Percentiles rank a stretch among this genome's conserved stretches.
Conservation (phyloP, 2,329 filamentous ascomycete species). For the Daldinia sp. region DNA sequence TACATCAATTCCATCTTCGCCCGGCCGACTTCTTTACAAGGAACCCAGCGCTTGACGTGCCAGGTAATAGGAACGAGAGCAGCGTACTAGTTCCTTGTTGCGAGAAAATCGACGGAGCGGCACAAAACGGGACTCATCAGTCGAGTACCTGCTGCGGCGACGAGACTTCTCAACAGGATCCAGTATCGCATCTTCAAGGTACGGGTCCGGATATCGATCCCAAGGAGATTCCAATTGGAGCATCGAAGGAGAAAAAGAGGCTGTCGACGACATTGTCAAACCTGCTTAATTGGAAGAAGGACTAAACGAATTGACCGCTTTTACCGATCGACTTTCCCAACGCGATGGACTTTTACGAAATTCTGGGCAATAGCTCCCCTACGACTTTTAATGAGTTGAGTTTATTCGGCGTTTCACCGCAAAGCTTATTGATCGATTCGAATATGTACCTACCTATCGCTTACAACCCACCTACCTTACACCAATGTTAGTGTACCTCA, state of each 20-base stretch:
- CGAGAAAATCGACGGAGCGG: constrained; percentile 1
- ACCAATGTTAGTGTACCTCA: too few species aligned
- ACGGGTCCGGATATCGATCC: constrained; percentile 40
- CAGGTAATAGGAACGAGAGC: constrained; percentile 49
- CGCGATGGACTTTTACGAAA: background rate
- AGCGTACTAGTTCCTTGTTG: constrained; percentile 53
- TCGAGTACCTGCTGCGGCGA: constrained; percentile 31
- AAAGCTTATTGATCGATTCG: background rate
- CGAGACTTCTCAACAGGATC: constrained; percentile 44
- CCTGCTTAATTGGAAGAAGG: constrained; percentile 42
- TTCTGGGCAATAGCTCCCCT: background rate
- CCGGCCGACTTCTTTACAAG: constrained; percentile 57
- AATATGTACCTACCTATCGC: too few species aligned
- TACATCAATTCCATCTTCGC: constrained; percentile 55
- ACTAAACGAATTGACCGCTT: constrained; percentile 6
- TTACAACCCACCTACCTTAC: too few species aligned
- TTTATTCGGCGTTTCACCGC: background rate
- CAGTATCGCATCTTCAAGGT: constrained; percentile 48
- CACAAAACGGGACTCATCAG: constrained; percentile 11
- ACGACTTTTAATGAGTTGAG: background rate
- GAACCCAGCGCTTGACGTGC: constrained; percentile 58
- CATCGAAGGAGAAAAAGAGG: constrained; percentile 34
- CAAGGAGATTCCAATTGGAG: constrained; percentile 30
- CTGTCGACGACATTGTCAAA: constrained; percentile 37
- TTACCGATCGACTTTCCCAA: background rate